phyloP scores from a whole-genome alignment of 2,329 filamentous ascomycete genomes.

The Apiospora phragmitis region DNA sequence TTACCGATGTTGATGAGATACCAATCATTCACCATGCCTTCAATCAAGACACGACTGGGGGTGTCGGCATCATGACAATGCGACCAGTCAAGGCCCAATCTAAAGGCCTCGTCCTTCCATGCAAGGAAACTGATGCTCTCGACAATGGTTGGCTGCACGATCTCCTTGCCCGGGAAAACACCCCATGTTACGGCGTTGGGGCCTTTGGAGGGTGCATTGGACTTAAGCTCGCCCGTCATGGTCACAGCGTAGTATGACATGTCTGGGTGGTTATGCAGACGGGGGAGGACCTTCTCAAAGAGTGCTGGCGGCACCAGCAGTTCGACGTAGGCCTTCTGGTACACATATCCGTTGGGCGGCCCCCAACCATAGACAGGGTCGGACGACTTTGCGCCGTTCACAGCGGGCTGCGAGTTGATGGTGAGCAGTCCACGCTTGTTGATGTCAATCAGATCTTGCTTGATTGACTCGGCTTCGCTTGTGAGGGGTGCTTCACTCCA shows the following conservation, averaged over 20 bases:
- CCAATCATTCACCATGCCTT: slow-evolving; percentile 85
- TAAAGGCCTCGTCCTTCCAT: slow-evolving; percentile 98
- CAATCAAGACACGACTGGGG: slow-evolving; percentile 77
- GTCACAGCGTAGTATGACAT: slow-evolving; percentile 95
- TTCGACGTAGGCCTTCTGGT: slow-evolving; percentile 97
- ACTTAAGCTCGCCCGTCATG: slow-evolving; percentile 76
- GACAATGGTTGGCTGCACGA: slow-evolving; percentile 99
- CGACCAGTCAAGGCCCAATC: slow-evolving; percentile 89
- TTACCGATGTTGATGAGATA: slow-evolving; percentile 92
- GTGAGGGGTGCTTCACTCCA: slow-evolving; percentile 94
- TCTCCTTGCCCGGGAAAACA: slow-evolving; percentile 97
- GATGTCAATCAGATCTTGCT: slow-evolving; percentile 72
- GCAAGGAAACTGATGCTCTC: slow-evolving; percentile 96
- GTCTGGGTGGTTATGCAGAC: slow-evolving; percentile 76
- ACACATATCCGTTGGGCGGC: slow-evolving; percentile 91
- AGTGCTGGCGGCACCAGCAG: slow-evolving; percentile 81
- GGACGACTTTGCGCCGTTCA: slow-evolving; percentile 86
- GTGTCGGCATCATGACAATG: slow-evolving; percentile 80
- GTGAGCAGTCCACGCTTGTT: slow-evolving; percentile 88
- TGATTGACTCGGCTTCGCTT: slow-evolving; percentile 77
- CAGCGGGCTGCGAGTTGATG: slow-evolving; percentile 95
- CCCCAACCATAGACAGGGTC: slow-evolving; percentile 93
- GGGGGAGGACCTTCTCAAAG: slow-evolving; percentile 72
- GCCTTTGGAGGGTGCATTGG: slow-evolving; percentile 80
- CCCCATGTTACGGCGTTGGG: slow-evolving; percentile 99